phyloP scores from a whole-genome alignment of 116 monocot species.

The Papilionanthe hybrid region DNA sequence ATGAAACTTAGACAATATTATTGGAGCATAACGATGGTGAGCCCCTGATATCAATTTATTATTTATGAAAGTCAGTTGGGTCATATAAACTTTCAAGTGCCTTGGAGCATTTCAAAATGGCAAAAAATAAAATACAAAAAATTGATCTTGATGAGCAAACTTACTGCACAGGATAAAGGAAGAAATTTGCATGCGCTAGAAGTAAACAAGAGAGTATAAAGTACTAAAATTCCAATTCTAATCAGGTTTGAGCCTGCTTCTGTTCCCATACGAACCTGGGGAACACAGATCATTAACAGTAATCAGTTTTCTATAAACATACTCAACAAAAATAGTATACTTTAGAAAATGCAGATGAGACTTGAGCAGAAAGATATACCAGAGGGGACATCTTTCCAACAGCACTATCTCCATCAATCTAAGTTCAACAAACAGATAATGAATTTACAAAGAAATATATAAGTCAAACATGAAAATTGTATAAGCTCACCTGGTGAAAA shows the following conservation, averaged over 20 bases:
- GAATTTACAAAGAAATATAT: background rate
- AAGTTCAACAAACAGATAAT: constrained; percentile 3
- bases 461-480: background rate
- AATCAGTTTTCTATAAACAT: background rate
- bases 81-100: too few species aligned
- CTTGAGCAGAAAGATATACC: constrained; percentile 39
- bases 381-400: constrained; percentile 95
- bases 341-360: background rate
- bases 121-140: too few species aligned
- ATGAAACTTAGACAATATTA: too few species aligned
- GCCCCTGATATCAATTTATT: too few species aligned
- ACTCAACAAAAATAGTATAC: background rate
- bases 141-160: constrained; percentile 13
- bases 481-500: constrained; percentile 83
- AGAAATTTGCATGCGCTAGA: constrained; percentile 57
- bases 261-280: constrained; percentile 82
- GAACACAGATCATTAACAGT: constrained; percentile 6
- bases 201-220: constrained; percentile 52
- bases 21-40: too few species aligned
- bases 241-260: constrained; percentile 58
- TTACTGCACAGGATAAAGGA: constrained; percentile 59
- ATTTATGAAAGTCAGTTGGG: too few species aligned
- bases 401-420: constrained; percentile 88
- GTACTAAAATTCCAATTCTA: constrained; percentile 34
- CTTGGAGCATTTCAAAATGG: too few species aligned